Base-by-base conservation (phyloP, 192 early-diverging fungal genomes). In the Gamsiella multidivaricata region DNA sequence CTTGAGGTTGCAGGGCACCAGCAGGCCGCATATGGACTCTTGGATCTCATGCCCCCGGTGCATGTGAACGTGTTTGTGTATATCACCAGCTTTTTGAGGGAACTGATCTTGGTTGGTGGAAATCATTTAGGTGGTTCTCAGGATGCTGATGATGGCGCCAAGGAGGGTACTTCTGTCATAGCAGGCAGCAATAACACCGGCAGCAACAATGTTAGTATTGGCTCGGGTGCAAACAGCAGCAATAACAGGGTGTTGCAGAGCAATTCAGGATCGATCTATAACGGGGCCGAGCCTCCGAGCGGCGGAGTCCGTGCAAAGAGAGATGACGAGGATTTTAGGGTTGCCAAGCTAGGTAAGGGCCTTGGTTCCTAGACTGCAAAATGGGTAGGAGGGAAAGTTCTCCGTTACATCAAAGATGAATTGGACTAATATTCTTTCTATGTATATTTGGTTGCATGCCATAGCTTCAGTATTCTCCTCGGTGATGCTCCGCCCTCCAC, bases 11-110 rank as follows among this genome's bases (percentile, higher is more conserved):
- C 72, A 0, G 63, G 57, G 10, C 57, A 70, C 85, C 36, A 79
- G 56, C 54, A 82, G 73, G 70, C 82, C 51, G 54, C 85, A 41
- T 32, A 79, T 58, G 62, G 62, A 12, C 58, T 62, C 3, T 43
- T 69, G 53, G 58, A 80, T 55, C 39, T 80, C 20, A 81, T 83
- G 65, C 91, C 93, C 9, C 79, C 84, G 0, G 84, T 87, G 17
- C 88, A 92, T 82, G 87, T 88, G 25, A 91, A 93, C 58, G 90
- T 91, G 2, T 90, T 97, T 42, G 83, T 92, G 26, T 97, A 95
- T 65, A 58, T 97, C 37, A 84, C 88, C n/a, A 87, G 87, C 23
- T 95, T 97, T 61, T 69, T 97, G 55, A 69, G 86, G 14, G 93
- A 94, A 57, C 83, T 82, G 56, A 86, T 91, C 28, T 28, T 78